A percentile compares a stretch with the other conserved stretches of the same genome.
These are phyloP conservation scores for Boletellus sp. DNA, from an alignment of 768 basidiomycete genomes.

Conservation along the genomic window DNA sequence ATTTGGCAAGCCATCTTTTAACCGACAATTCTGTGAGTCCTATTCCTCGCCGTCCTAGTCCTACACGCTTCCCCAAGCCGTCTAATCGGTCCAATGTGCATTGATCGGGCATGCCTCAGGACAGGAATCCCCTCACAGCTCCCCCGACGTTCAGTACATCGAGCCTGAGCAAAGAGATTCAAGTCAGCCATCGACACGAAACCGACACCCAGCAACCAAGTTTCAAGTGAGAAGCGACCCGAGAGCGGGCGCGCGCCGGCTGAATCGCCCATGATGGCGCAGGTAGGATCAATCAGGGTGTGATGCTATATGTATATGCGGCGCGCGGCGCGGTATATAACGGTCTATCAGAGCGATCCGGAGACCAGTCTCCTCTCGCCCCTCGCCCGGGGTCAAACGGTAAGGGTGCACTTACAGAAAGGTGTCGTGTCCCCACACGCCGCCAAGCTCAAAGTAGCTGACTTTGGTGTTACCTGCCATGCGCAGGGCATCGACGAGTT, in stretches of 20 bases:
- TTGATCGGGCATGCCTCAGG: slow-evolving; percentile 29
- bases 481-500: slow-evolving; percentile 87
- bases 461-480: slow-evolving; percentile 87
- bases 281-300: slow-evolving; percentile 7
- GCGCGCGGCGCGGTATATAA: slow-evolving; percentile 9
- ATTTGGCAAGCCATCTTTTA: neutral
- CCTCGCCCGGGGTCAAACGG: neutral
- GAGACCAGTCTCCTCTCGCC: neutral
- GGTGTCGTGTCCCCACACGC: slow-evolving; percentile 99
- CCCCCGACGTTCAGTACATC: slow-evolving; percentile 89
- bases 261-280: neutral
- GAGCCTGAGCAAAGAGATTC: slow-evolving; percentile 42
- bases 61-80: neutral
- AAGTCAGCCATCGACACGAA: slow-evolving; percentile 8
- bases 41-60: neutral
- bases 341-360: neutral
- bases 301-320: neutral
- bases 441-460: slow-evolving; percentile 95
- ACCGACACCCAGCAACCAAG: neutral
- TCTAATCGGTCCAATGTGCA: neutral
- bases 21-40: too few relatives aligned
- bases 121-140: slow-evolving; percentile 86
- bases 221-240: neutral
- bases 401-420: slow-evolving; percentile 63
- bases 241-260: neutral